Evolutionary conservation across 441 rosid species (phyloP).

Genomic region (Isatis lusitanica): DNA sequence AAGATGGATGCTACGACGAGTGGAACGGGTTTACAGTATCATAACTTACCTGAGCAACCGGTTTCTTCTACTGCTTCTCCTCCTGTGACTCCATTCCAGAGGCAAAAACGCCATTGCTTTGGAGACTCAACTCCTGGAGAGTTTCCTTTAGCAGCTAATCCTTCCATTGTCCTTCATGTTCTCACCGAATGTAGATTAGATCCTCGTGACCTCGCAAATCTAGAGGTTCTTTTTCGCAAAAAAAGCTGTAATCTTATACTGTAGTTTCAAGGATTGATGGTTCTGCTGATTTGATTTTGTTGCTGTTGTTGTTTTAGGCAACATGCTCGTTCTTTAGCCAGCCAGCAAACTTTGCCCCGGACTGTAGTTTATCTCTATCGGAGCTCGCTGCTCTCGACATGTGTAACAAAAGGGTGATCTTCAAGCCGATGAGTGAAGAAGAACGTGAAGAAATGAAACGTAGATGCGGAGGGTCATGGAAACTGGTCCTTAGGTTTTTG

Average conservation of each 20-base stretch:
- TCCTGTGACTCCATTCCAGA: constrained; percentile 52
- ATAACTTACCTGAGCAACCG: constrained; percentile 75
- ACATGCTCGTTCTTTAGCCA: constrained; percentile 94
- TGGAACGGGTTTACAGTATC: constrained; percentile 65
- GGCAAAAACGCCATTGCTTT: constrained; percentile 77
- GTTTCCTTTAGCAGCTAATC: constrained; percentile 90
- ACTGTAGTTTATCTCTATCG: constrained; percentile 63
- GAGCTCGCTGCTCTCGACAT: constrained; percentile 98
- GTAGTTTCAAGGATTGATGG: constrained; percentile 44
- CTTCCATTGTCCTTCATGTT: constrained; percentile 91
- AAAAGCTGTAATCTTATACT: constrained; percentile 6
- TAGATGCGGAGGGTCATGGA: constrained; percentile 96
- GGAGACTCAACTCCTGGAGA: constrained; percentile 91
- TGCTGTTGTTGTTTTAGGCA: constrained; percentile 59
- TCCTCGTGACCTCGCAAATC: constrained; percentile 93
- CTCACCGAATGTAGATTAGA: constrained; percentile 84
- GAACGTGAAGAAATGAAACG: constrained; percentile 71
- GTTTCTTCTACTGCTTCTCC: constrained; percentile 56
- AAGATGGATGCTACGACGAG: constrained; percentile 88
- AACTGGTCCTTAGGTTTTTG: constrained; percentile 80
- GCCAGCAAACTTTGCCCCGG: constrained; percentile 90
- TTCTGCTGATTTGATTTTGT: constrained; percentile 60
- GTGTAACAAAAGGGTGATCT: constrained; percentile 83
- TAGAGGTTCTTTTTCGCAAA: constrained; percentile 59
- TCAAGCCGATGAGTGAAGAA: constrained; percentile 75